phyloP scores from a whole-genome alignment of 1,284 basidiomycete genomes.

The Ceratobasidium sp. region DNA sequence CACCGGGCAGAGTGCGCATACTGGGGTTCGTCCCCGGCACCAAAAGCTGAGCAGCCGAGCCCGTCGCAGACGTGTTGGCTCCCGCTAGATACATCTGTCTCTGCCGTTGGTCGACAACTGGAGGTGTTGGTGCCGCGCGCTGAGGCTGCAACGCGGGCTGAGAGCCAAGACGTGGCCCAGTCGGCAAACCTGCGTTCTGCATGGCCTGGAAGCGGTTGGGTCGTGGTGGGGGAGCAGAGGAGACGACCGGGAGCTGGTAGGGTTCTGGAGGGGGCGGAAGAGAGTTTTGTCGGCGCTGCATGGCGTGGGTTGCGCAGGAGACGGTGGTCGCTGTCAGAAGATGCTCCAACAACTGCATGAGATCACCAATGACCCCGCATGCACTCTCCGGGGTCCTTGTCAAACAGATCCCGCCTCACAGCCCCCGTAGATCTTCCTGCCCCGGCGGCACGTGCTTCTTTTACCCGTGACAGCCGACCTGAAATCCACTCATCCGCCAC shows the following conservation, averaged over 20 bases:
- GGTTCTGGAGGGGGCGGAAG: neutral
- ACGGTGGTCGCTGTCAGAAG: slow-evolving; percentile 7
- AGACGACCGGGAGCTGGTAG: neutral
- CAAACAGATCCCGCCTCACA: no score
- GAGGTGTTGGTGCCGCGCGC: neutral
- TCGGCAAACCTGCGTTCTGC: slow-evolving; percentile 17
- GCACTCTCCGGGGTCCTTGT: no score
- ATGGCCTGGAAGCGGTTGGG: slow-evolving; percentile 35
- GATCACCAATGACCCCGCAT: slow-evolving; percentile 1
- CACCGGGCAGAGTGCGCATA: slow-evolving; percentile 26
- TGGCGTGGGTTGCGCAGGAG: slow-evolving; percentile 3
- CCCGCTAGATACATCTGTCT: slow-evolving; percentile 36
- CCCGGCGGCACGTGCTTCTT: no score
- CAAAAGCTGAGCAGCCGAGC: slow-evolving; percentile 38
- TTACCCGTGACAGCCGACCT: no score
- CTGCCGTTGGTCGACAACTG: slow-evolving; percentile 24
- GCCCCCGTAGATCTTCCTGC: no score
- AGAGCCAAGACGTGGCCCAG: slow-evolving; percentile 6
- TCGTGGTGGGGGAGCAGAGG: slow-evolving; percentile 11
- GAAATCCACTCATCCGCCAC: no score
- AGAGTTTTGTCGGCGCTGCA: slow-evolving; percentile 14
- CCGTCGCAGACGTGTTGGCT: slow-evolving; percentile 21
- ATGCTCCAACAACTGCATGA: neutral
- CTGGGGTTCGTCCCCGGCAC: slow-evolving; percentile 10
- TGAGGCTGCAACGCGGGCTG: neutral